A percentile compares a stretch with the other conserved stretches of the same genome.
Conservation (phyloP, 2,329 filamentous ascomycete species). For the Didymella pomorum region DNA sequence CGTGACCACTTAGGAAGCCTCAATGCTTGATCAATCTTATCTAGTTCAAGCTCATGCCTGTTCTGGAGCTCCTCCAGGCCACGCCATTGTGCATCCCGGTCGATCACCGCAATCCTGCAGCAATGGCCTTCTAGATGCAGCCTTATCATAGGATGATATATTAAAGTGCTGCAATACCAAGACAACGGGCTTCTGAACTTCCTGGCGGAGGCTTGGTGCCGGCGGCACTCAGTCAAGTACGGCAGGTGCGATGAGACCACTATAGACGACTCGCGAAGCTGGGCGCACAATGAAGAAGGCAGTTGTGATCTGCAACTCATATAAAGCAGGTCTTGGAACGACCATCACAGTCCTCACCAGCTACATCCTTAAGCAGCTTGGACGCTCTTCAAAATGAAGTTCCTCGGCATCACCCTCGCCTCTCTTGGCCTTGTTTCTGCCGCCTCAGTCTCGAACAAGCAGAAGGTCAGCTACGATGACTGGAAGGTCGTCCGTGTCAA, state of each 20-base stretch:
- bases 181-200: constrained; percentile 16
- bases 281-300: constrained; percentile 5
- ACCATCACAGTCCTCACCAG: constrained; percentile 18
- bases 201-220: constrained; percentile 20
- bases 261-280: constrained; percentile 7
- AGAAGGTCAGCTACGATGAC: constrained; percentile 45
- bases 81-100: constrained; percentile 14
- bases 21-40: constrained; percentile 20
- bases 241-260: constrained; percentile 19
- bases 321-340: constrained; percentile 4
- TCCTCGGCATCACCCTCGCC: constrained; percentile 40
- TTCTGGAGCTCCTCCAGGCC: constrained; percentile 9
- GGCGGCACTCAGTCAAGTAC: constrained; percentile 16
- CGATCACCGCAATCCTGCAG: constrained; percentile 19
- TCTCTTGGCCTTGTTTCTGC: constrained; percentile 45
- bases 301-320: not conserved
- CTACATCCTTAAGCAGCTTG: constrained; percentile 12
- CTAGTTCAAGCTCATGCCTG: constrained; percentile 22
- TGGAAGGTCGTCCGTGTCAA: constrained; percentile 51
- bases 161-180: constrained; percentile 21
- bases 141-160: constrained; percentile 21
- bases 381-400: constrained; percentile 38
- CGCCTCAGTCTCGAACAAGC: constrained; percentile 40
- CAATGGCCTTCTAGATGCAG: constrained; percentile 20
- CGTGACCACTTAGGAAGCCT: constrained; percentile 13